Percentiles rank a stretch among this genome's conserved stretches.
Conservation (phyloP, 495 filamentous ascomycete genomes). For the Aspergillus avenaceus region DNA sequence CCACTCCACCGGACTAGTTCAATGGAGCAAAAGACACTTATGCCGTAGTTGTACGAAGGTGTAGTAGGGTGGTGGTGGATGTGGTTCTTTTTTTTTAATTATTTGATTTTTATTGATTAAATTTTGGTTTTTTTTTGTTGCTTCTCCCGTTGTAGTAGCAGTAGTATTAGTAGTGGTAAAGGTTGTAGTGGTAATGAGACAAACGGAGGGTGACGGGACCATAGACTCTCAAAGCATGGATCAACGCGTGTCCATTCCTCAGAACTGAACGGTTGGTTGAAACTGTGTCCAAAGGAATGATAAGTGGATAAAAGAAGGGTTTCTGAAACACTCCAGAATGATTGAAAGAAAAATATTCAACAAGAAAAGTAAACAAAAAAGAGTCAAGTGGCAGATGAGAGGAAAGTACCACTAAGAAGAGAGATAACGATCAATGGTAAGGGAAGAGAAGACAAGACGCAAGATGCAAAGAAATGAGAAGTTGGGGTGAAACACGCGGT, state of each 20-base stretch:
- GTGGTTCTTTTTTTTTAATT: background rate
- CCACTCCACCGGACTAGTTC: background rate
- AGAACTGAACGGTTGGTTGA: constrained; percentile 7
- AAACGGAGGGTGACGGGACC: constrained; percentile 10
- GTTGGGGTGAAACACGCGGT: background rate
- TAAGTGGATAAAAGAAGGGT: background rate
- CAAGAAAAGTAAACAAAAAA: background rate
- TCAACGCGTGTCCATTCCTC: constrained; percentile 39
- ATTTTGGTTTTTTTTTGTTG: background rate
- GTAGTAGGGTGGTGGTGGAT: background rate
- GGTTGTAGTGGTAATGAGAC: constrained; percentile 3
- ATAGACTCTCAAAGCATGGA: constrained; percentile 26
- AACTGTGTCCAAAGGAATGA: constrained; percentile 18
- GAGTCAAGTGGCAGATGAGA: background rate
- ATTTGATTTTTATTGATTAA: too few species aligned
- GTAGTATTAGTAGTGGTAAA: constrained; percentile 4
- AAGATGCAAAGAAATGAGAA: background rate
- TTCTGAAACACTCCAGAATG: background rate
- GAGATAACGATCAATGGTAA: background rate
- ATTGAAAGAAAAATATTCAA: background rate
- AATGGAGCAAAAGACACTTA: background rate
- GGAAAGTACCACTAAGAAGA: background rate
- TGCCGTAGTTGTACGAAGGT: background rate
- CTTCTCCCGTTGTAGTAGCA: constrained; percentile 1
- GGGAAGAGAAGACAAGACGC: background rate